A percentile compares a stretch with the other conserved stretches of the same genome.
Evolutionary conservation across 352 stramenopile species (phyloP).

Genomic region (Phytopythium helicoides): DNA sequence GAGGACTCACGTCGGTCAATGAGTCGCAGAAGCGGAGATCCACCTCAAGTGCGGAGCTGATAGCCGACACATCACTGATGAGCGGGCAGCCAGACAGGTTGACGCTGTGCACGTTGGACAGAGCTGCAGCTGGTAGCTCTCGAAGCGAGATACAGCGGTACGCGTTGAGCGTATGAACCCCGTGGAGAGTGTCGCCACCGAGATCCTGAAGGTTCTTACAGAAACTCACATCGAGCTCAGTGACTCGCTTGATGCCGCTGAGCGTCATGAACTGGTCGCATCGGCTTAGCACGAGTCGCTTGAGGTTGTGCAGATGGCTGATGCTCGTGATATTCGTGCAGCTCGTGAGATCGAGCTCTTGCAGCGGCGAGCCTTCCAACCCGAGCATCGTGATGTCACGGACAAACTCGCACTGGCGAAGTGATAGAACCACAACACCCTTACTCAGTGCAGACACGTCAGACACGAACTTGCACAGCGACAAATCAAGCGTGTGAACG

Average conservation of each 20-base stretch:
- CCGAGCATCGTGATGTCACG: constrained; percentile 40
- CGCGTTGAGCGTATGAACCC: constrained; percentile 30
- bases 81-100: constrained; percentile 60
- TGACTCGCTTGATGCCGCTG: constrained; percentile 32
- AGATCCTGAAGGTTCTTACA: constrained; percentile 47
- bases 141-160: constrained; percentile 48
- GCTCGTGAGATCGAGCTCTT: constrained; percentile 56
- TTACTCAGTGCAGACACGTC: constrained; percentile 44
- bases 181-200: constrained; percentile 16
- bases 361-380: constrained; percentile 11
- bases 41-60: constrained; percentile 34
- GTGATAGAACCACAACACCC: constrained; percentile 34
- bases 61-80: constrained; percentile 39
- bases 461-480: constrained; percentile 41
- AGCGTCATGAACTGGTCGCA: constrained; percentile 45
- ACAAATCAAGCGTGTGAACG: constrained; percentile 55
- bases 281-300: constrained; percentile 50
- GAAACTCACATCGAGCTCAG: constrained; percentile 72
- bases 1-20: constrained; percentile 40
- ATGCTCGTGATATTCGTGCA: constrained; percentile 43
- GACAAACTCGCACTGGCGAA: constrained; percentile 52
- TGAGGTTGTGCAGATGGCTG: constrained; percentile 30
- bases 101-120: constrained; percentile 46
- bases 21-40: constrained; percentile 72
- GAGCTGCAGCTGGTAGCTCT: background rate